Evolutionary conservation across 768 basidiomycete species (phyloP).

Genomic region (Suillus subluteus): DNA sequence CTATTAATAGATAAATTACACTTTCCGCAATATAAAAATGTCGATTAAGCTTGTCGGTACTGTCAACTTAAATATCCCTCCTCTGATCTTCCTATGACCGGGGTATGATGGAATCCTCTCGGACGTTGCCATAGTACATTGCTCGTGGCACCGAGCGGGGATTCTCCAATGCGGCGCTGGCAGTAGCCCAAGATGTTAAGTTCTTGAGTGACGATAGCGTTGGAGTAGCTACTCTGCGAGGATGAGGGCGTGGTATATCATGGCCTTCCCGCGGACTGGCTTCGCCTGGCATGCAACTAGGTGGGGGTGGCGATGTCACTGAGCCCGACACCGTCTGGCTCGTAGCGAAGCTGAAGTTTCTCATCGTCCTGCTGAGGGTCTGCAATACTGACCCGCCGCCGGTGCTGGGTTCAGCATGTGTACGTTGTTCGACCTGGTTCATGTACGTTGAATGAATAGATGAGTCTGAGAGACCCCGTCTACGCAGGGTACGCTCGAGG

Average conservation of each 20-base stretch:
- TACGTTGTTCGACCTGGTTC: constrained; percentile 47
- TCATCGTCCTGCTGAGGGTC: constrained; percentile 56
- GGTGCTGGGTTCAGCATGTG: constrained; percentile 6
- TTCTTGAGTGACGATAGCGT: constrained; percentile 28
- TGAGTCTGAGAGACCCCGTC: constrained; percentile 88
- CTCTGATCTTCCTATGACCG: constrained; percentile 30
- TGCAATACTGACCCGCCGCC: constrained; percentile 50
- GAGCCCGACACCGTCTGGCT: constrained; percentile 33
- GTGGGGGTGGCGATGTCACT: constrained; percentile 17
- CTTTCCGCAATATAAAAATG: not conserved
- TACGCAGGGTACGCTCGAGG: constrained; percentile 66
- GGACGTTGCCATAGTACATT: constrained; percentile 8
- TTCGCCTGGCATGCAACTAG: constrained; percentile 9
- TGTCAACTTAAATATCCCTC: constrained; percentile 25
- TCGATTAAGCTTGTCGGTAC: not conserved
- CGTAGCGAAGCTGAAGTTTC: constrained; percentile 46
- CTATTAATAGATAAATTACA: not conserved
- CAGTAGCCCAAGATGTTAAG: constrained; percentile 37
- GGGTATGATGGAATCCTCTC: constrained; percentile 27
- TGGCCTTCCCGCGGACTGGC: constrained; percentile 10
- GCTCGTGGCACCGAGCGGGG: not conserved
- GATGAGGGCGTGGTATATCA: constrained; percentile 23
- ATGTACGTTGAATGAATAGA: constrained; percentile 89
- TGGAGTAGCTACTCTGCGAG: constrained; percentile 26
- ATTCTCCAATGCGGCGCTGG: constrained; percentile 27